These are phyloP conservation scores for Cutaneotrichosporon dermatis DNA, from an alignment of 1,284 basidiomycete species.

Conservation along the genomic window DNA sequence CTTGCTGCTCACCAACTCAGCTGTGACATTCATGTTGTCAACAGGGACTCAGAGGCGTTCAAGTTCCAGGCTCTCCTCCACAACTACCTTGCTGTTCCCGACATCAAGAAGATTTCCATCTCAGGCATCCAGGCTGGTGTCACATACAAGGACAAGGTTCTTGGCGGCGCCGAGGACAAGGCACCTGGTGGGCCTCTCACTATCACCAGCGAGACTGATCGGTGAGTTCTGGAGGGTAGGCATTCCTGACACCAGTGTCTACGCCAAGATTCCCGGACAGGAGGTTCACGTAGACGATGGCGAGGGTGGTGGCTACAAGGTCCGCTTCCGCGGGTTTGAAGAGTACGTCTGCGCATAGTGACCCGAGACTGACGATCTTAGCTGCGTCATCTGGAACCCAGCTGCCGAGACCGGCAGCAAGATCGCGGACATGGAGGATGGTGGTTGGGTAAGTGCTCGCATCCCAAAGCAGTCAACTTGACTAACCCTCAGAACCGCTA, in stretches of 20 bases:
- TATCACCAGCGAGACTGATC: constrained; percentile 35
- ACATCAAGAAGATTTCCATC: constrained; percentile 47
- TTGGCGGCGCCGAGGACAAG: constrained; percentile 26
- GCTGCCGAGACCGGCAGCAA: constrained; percentile 61
- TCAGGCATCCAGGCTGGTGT: constrained; percentile 53
- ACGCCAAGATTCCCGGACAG: constrained; percentile 36
- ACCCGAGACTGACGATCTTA: constrained; percentile 5
- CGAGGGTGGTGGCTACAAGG: constrained; percentile 49
- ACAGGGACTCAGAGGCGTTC: constrained; percentile 53
- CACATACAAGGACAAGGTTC: constrained; percentile 67
- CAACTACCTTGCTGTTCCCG: constrained; percentile 71
- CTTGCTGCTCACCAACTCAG: constrained; percentile 67
- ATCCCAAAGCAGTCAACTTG: not conserved
- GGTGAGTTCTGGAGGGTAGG: constrained; percentile 22
- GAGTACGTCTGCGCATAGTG: constrained; percentile 51
- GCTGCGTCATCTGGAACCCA: constrained; percentile 70
- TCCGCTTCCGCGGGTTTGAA: constrained; percentile 59
- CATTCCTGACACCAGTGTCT: constrained; percentile 30
- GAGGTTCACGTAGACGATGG: constrained; percentile 39
- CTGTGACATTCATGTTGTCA: constrained; percentile 73
- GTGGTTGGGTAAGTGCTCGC: constrained; percentile 63
- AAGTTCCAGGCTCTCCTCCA: constrained; percentile 84
- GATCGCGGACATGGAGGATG: constrained; percentile 77
- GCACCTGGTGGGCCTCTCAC: constrained; percentile 38
- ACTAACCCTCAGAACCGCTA: constrained; percentile 59